phyloP scores from a whole-genome alignment of 768 basidiomycete species.

The Coprinopsis cinerea region DNA sequence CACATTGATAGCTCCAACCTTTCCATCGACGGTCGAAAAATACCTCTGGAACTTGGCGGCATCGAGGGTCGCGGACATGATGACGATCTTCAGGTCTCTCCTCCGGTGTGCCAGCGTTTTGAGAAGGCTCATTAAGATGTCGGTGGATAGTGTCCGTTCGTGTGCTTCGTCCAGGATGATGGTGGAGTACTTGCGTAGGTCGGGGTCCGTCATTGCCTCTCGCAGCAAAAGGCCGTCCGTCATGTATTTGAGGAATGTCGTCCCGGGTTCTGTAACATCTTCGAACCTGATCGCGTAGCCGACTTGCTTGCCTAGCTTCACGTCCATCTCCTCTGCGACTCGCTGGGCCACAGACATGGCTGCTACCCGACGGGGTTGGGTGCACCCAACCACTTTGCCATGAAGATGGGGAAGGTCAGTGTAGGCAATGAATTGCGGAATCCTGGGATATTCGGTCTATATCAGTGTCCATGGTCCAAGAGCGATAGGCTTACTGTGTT shows the following conservation, averaged over 20 bases:
- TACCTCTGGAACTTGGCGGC: constrained; percentile 96
- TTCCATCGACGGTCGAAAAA: constrained; percentile 46
- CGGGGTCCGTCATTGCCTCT: constrained; percentile 97
- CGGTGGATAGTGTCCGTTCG: constrained; percentile 95
- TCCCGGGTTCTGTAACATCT: constrained; percentile 85
- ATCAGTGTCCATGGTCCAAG: not conserved
- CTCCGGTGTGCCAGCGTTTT: constrained; percentile 79
- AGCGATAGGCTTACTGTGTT: constrained; percentile 68
- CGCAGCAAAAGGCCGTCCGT: constrained; percentile 99
- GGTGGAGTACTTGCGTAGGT: constrained; percentile 88
- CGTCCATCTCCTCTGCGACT: constrained; percentile 99
- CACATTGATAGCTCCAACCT: constrained; percentile 36
- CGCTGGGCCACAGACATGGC: constrained; percentile 98
- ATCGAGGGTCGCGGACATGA: constrained; percentile 98
- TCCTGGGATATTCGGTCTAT: too few relatives aligned
- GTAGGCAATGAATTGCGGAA: constrained; percentile 94
- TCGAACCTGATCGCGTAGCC: constrained; percentile 99
- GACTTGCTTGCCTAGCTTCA: constrained; percentile 89
- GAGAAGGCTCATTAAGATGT: constrained; percentile 96
- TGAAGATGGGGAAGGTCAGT: constrained; percentile 88
- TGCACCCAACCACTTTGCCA: constrained; percentile 91
- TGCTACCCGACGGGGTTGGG: constrained; percentile 92
- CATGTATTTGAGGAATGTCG: constrained; percentile 98
- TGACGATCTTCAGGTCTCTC: constrained; percentile 87
- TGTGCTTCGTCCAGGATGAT: constrained; percentile 99